Evolutionary conservation across 495 filamentous ascomycete species (phyloP), one percentile per base, ranked within the genome.

Genomic region (Aspergillus carlsbadensis): DNA sequence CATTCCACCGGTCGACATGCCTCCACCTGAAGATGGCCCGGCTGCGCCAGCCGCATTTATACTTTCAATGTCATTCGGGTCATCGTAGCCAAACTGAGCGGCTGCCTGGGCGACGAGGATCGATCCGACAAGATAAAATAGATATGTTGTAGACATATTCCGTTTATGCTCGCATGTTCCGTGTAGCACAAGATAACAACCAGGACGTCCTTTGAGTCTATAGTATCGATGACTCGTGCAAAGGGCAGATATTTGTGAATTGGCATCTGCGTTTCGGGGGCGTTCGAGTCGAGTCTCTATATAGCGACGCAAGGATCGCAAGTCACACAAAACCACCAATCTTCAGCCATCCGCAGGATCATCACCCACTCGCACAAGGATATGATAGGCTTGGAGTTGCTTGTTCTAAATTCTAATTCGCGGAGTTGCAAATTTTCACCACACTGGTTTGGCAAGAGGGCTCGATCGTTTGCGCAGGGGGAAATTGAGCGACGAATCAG

Each of bases 1-100:
- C 50, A 68, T 64, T 10, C 58, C 60, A 26, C 44, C 56, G 4
- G 31, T 45, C 14, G 61, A 61, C n/a, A 66, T 35, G 42, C 51
- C 52, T 15, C 62, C 51, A 7, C 43, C 53, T 5, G 53, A 48
- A 18, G 59, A 59, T 2, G 57, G 42, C 1, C 63, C 63, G 34
- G 49, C 24, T 17, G 56, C 59, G 1, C 63, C 59, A 35, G 52
- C 59, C 18, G 41, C 53, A 40, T 65, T 62, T 6, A 29, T 20
- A 33, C 24, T 45, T 51, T 57, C 52, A 31, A 56, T 43, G 14
- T 59, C 57, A 18, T 59, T 50, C 24, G 54, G 54, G 24, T 29
- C 26, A 29, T 57, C 44, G 29, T 37, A 39, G 2, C 21, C 54
- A 33, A 33, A 43, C 24, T 63, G 61, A n/a, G 61, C 57, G 10